Percentiles rank a stretch among this genome's conserved stretches.
phyloP scores from a whole-genome alignment of 495 filamentous ascomycete genomes.

The Neurospora discreta region DNA sequence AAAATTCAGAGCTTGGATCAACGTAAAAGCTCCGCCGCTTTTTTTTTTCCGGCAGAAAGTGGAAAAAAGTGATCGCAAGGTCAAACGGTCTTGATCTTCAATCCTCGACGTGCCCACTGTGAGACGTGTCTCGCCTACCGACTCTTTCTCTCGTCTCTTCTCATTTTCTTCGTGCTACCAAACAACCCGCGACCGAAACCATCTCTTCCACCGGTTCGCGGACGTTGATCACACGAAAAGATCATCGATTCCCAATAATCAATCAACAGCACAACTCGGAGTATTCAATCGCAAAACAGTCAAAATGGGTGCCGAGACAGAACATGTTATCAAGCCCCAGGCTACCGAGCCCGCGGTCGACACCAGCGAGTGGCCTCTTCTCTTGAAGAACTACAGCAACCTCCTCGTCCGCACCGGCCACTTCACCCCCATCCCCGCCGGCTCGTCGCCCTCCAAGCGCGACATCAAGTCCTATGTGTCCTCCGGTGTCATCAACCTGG shows the following conservation, averaged over 20 bases:
- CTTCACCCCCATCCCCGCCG: slow-evolving; percentile 87
- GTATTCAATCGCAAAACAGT: neutral
- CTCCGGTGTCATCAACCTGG: slow-evolving; percentile 83
- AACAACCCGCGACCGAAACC: neutral
- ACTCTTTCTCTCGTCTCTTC: neutral
- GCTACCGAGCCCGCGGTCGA: slow-evolving; percentile 56
- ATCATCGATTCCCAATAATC: neutral
- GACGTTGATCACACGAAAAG: neutral
- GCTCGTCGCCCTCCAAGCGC: slow-evolving; percentile 74
- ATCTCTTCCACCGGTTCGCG: neutral
- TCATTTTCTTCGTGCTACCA: neutral
- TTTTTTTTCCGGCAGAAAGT: neutral
- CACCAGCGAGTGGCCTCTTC: slow-evolving; percentile 74
- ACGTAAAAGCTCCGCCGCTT: neutral
- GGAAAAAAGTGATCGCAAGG: neutral
- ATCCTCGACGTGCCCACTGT: neutral
- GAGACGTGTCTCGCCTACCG: neutral
- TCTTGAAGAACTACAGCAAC: slow-evolving; percentile 87
- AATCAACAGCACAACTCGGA: neutral
- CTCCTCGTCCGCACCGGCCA: slow-evolving; percentile 79
- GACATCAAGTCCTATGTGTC: slow-evolving; percentile 92
- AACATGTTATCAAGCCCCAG: slow-evolving; percentile 84
- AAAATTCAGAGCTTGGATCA: neutral
- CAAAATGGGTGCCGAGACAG: slow-evolving; percentile 34
- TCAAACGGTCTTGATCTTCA: neutral